These are phyloP conservation scores for Neoboletus subvelutipes DNA, from an alignment of 768 basidiomycete genomes.

Conservation along the genomic window DNA sequence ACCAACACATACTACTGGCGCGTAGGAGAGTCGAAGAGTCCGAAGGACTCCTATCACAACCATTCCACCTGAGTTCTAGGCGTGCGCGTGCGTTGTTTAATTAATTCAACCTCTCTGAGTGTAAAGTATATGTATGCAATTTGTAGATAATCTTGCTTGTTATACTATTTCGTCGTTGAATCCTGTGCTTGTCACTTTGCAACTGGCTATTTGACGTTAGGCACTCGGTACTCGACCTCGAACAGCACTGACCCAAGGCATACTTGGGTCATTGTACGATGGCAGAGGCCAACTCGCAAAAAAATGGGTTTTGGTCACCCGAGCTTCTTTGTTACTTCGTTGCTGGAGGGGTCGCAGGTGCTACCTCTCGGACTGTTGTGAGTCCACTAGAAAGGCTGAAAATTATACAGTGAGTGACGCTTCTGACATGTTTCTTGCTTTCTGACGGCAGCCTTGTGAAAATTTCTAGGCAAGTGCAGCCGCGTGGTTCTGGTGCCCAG, in stretches of 20 bases:
- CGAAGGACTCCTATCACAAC: not conserved
- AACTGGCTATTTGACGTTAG: constrained; percentile 1
- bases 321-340: constrained; percentile 48
- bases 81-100: not conserved
- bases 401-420: constrained; percentile 82
- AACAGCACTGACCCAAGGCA: constrained; percentile 8
- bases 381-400: constrained; percentile 91
- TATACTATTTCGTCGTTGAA: constrained; percentile 2
- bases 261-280: constrained; percentile 16
- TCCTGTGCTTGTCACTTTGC: constrained; percentile 13
- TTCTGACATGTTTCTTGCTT: not conserved
- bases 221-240: not conserved
- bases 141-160: constrained; percentile 1
- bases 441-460: constrained; percentile 3
- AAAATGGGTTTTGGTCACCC: constrained; percentile 31
- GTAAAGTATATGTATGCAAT: not conserved
- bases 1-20: not conserved
- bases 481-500: constrained; percentile 54
- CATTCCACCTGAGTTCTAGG: not conserved
- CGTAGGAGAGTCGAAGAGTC: not conserved
- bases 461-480: constrained; percentile 81
- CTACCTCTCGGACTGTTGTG: constrained; percentile 87
- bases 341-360: constrained; percentile 55
- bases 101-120: not conserved
- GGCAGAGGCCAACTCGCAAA: constrained; percentile 23